Conservation (phyloP, 1,284 basidiomycete species). For the Thecaphora frezii region DNA sequence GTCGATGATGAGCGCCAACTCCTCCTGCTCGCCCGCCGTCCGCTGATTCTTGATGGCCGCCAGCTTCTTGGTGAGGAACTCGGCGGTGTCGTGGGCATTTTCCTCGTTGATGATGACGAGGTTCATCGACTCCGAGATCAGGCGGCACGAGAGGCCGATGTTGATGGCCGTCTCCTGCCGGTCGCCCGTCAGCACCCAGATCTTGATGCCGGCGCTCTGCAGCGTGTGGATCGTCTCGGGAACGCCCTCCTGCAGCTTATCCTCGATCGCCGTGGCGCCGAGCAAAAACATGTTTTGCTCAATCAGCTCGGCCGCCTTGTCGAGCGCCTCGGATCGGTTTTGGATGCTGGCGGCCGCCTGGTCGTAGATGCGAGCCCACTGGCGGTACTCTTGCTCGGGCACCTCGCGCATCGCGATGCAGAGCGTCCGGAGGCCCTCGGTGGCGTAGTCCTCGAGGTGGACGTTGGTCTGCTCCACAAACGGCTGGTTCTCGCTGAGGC, state of each 20-base stretch:
- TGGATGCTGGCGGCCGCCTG: constrained; percentile 90
- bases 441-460: constrained; percentile 81
- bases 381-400: constrained; percentile 81
- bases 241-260: constrained; percentile 97
- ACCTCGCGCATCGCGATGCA: constrained; percentile 92
- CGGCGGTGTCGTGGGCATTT: constrained; percentile 75
- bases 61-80: constrained; percentile 83
- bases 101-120: constrained; percentile 90
- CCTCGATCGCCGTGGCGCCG: constrained; percentile 97
- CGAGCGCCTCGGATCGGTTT: constrained; percentile 87
- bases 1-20: constrained; percentile 92
- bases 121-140: constrained; percentile 99
- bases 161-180: constrained; percentile 99
- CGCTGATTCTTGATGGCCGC: constrained; percentile 86
- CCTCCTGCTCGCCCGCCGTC: constrained; percentile 85
- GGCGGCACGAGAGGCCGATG: constrained; percentile 92
- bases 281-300: constrained; percentile 89
- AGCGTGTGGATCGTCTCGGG: constrained; percentile 97
- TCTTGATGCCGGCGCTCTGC: constrained; percentile 97
- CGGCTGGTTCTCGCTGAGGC: constrained; percentile 64
- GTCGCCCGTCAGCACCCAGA: constrained; percentile 98
- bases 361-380: constrained; percentile 85
- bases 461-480: constrained; percentile 82
- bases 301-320: constrained; percentile 90
- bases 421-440: constrained; percentile 93